Evolutionary conservation across 148 eudicot genomes (phyloP).

Genomic region (Rhododendron kiyosumense): DNA sequence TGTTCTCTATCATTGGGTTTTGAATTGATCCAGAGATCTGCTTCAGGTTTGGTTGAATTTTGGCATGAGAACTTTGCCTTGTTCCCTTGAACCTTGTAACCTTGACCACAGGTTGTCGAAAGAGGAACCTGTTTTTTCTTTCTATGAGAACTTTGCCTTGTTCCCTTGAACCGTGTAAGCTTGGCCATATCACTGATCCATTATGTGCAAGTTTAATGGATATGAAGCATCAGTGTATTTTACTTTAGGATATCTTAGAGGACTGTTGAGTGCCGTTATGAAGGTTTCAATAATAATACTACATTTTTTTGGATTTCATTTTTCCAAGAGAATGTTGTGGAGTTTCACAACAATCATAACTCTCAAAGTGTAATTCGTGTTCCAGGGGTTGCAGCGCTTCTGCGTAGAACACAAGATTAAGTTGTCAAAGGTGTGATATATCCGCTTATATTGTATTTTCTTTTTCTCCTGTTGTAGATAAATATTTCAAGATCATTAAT

Average conservation of each 20-base stretch:
- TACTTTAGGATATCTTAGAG: not conserved
- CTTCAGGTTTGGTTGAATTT: not conserved
- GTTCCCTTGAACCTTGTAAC: not conserved
- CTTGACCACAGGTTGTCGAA: not conserved
- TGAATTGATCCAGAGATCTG: not conserved
- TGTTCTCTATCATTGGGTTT: not conserved
- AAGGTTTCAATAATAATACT: not conserved
- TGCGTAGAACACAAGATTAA: conserved; percentile 90
- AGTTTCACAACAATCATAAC: not conserved
- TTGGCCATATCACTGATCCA: not conserved
- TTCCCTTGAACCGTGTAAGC: too few relatives aligned
- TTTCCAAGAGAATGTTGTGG: not conserved
- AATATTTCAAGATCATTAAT: not conserved
- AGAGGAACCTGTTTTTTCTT: not conserved
- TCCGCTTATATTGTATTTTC: not conserved
- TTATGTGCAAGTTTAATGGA: not conserved
- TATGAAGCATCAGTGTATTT: not conserved
- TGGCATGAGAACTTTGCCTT: not conserved
- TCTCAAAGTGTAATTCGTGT: conserved; percentile 14
- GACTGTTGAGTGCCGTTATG: not conserved
- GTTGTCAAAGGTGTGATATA: conserved; percentile 68
- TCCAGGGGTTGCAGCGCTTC: conserved; percentile 88
- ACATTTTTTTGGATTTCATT: not conserved
- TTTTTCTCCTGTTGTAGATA: not conserved
- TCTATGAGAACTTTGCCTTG: too few relatives aligned